Evolutionary conservation across 805 yeast genomes (phyloP), one percentile per base, ranked within the genome.

Genomic region (Yarrowia hollandica): DNA sequence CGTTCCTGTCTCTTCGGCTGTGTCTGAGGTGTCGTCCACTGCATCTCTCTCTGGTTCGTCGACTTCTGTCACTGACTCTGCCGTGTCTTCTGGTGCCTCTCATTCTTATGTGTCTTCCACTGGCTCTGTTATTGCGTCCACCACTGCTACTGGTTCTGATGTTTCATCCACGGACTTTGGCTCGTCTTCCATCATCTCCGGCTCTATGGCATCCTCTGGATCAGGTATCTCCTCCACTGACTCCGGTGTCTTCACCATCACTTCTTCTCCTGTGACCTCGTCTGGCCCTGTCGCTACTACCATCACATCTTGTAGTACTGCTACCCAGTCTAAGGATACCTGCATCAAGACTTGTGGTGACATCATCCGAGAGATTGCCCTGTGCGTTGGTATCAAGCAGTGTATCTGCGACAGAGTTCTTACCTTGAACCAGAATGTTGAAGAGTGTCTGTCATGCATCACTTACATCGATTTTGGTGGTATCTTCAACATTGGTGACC

Each of bases 361-460:
- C 15, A 22, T 48, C 22, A 34, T 48, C 15, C 28, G 56, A 31
- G 38, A 31, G 16, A 42, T 42, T 19, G 52, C 52, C 7, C 52
- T 42, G 9, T 42, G 52, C 19, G 31, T 41, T 23, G 46, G 46
- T 9, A 22, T 41, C 1, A n/a, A 41, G 46, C 46, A 41, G 31
- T 41, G 46, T 8, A 41, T 41, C 31, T 41, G 46, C 15, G 46
- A 41, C n/a, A 31, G 46, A 15, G 6, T 41, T 5, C 15, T 41
- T 5, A 41, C 30, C 3, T 6, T 25, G n/a, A 41, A 25, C 46
- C 15, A 41, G 33, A 41, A 41, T 21, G 46, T 41, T 3, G 46
- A 41, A 33, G 22, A 22, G 21, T 41, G 46, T 9, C 21, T 42
- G 25, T 30, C 33, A 12, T 42, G 38, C 9, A 31, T 46, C 38